Conservation (phyloP, 2,329 filamentous ascomycete species). For the Ilyonectria sp. region DNA sequence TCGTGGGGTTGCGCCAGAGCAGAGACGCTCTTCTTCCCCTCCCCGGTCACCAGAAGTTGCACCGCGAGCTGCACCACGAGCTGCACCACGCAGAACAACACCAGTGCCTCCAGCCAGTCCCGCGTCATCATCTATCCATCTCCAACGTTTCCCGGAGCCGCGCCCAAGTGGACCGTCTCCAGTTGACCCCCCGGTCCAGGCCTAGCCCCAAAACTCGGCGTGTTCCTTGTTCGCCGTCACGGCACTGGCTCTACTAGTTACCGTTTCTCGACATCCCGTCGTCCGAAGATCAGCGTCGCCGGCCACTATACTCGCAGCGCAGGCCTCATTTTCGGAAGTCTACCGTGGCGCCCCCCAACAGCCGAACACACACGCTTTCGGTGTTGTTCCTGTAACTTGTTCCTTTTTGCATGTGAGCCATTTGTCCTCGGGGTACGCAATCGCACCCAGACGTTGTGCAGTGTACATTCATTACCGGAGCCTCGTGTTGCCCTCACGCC, state of each 20-base stretch:
- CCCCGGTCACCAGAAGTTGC: conserved; percentile 29
- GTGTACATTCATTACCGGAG: conserved; percentile 33
- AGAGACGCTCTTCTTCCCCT: conserved; percentile 6
- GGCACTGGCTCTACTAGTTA: conserved; percentile 34
- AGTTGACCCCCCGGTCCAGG: conserved; percentile 37
- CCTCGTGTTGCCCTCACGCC: conserved; percentile 31
- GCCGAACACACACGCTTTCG: conserved; percentile 29
- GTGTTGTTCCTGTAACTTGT: conserved; percentile 28
- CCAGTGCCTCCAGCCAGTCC: conserved; percentile 38
- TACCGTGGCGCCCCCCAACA: conserved; percentile 40
- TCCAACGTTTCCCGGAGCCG: conserved; percentile 28
- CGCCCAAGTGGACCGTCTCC: conserved; percentile 40
- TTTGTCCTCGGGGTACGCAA: conserved; percentile 29
- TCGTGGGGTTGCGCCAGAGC: conserved; percentile 26
- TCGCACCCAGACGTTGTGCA: not conserved
- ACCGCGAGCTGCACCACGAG: conserved; percentile 12
- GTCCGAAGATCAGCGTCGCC: conserved; percentile 41
- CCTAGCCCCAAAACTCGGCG: conserved; percentile 32
- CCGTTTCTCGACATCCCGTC: conserved; percentile 47
- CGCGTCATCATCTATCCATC: conserved; percentile 35
- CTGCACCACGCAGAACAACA: too few species aligned
- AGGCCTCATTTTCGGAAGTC: conserved; percentile 40
- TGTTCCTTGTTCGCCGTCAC: conserved; percentile 36
- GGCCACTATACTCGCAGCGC: conserved; percentile 25
- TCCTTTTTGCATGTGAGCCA: conserved; percentile 35